Percentiles rank a stretch among this genome's conserved stretches.
Conservation (phyloP, 345 rosid genomes). For the Pistacia vera region DNA sequence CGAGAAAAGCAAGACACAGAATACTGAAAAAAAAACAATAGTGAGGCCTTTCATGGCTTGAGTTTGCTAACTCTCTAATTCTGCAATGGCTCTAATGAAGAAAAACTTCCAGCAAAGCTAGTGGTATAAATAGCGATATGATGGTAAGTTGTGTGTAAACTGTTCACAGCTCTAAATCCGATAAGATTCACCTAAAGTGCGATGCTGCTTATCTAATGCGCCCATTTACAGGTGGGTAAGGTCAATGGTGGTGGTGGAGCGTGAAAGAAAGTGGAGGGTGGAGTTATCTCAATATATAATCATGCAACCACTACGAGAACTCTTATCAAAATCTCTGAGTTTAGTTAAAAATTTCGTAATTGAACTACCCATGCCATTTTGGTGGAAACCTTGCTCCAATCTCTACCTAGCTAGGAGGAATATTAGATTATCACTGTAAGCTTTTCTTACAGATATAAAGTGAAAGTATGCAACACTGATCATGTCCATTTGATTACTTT, state of each 20-base stretch:
- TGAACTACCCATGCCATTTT: slow-evolving; percentile 8
- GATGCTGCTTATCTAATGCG: slow-evolving; percentile 22
- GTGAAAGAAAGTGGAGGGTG: slow-evolving; percentile 10
- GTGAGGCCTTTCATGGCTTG: slow-evolving; percentile 41
- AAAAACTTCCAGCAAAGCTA: neutral
- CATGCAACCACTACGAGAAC: neutral
- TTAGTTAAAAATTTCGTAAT: neutral
- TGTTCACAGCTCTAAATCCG: slow-evolving; percentile 8
- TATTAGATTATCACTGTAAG: neutral
- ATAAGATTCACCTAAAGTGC: slow-evolving; percentile 39
- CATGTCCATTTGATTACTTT: neutral
- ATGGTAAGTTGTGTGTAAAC: slow-evolving; percentile 10
- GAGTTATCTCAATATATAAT: slow-evolving; percentile 1
- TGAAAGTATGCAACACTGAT: neutral
- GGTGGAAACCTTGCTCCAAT: neutral
- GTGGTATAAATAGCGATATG: slow-evolving; percentile 22
- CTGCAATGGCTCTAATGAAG: neutral
- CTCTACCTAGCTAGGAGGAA: neutral
- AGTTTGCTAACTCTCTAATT: neutral
- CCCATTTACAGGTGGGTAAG: slow-evolving; percentile 7
- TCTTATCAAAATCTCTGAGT: neutral
- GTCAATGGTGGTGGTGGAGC: slow-evolving; percentile 22
- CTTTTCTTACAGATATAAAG: neutral
- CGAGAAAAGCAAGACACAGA: slow-evolving; percentile 24
- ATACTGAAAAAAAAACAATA: slow-evolving; percentile 15